A percentile compares a stretch with the other conserved stretches of the same genome.
These are phyloP conservation scores for Naganishia sp. DNA, from an alignment of 1,284 basidiomycete genomes.

Conservation along the genomic window DNA sequence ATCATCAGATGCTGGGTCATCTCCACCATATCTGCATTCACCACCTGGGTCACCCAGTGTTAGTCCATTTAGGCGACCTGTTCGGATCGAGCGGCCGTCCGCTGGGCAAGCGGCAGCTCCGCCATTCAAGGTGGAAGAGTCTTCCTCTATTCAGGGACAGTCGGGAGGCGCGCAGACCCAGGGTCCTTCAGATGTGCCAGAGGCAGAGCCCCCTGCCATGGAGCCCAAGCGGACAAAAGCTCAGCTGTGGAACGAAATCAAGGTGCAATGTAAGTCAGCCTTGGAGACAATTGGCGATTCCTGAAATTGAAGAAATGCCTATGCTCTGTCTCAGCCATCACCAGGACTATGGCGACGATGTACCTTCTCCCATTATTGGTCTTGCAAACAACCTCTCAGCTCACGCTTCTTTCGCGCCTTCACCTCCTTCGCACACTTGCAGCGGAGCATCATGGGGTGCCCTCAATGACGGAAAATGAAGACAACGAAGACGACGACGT, in stretches of 20 bases:
- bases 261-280: slow-evolving; percentile 46
- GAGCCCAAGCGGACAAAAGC: slow-evolving; percentile 44
- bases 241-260: slow-evolving; percentile 53
- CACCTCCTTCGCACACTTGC: slow-evolving; percentile 42
- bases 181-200: neutral
- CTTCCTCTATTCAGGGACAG: neutral
- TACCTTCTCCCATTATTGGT: slow-evolving; percentile 52
- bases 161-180: neutral
- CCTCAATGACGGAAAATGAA: neutral
- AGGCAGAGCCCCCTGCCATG: neutral
- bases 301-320: neutral
- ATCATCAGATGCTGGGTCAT: slow-evolving; percentile 16
- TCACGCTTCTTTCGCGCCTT: slow-evolving; percentile 48
- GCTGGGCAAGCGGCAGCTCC: neutral
- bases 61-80: slow-evolving; percentile 18
- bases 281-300: neutral
- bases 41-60: slow-evolving; percentile 27
- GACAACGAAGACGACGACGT: slow-evolving; percentile 26
- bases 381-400: slow-evolving; percentile 51
- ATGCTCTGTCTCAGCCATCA: slow-evolving; percentile 41
- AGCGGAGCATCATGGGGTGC: slow-evolving; percentile 10
- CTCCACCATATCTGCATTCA: slow-evolving; percentile 29
- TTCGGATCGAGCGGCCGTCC: neutral
- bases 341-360: slow-evolving; percentile 48
- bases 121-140: neutral